These are phyloP conservation scores for Lodderomyces theae DNA, from an alignment of 1,139 yeast genomes.

Conservation along the genomic window DNA sequence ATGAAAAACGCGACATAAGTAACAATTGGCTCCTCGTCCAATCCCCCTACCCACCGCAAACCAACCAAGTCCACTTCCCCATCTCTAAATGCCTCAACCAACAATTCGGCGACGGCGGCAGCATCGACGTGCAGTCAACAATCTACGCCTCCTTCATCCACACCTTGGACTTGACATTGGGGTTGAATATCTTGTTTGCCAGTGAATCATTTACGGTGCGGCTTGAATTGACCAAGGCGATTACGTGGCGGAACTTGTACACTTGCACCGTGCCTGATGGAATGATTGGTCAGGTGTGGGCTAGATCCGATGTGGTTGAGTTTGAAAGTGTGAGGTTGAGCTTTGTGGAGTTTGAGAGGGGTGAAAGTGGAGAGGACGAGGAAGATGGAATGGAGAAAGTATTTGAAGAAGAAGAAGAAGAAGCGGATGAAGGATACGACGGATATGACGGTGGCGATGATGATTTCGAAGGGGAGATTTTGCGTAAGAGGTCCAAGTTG, in stretches of 20 bases:
- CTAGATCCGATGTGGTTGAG: conserved; percentile 7
- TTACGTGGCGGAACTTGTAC: conserved; percentile 12
- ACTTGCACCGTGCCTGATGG: conserved; percentile 13
- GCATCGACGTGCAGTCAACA: conserved; percentile 10
- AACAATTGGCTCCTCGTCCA: conserved; percentile 1
- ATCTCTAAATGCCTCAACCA: conserved; percentile 15
- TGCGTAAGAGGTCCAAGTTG: no score
- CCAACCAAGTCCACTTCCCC: conserved; percentile 8
- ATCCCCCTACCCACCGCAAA: background rate
- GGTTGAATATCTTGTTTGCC: conserved; percentile 12
- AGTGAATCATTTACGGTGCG: conserved; percentile 10
- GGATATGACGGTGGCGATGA: background rate
- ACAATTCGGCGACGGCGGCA: conserved; percentile 14
- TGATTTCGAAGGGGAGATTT: background rate
- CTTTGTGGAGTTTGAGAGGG: conserved; percentile 4
- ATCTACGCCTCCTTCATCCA: conserved; percentile 8
- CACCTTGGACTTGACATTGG: conserved; percentile 11
- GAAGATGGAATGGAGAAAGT: conserved; percentile 2
- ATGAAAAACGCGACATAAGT: no score
- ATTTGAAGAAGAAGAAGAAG: no score
- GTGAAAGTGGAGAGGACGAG: background rate
- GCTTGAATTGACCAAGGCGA: conserved; percentile 11
- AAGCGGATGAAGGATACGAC: no score
- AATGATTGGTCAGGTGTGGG: conserved; percentile 14
- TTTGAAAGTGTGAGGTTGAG: conserved; percentile 4